Evolutionary conservation across 2,329 filamentous ascomycete genomes (phyloP), one percentile per base, ranked within the genome.

Genomic region (Myrmaecium sp.): DNA sequence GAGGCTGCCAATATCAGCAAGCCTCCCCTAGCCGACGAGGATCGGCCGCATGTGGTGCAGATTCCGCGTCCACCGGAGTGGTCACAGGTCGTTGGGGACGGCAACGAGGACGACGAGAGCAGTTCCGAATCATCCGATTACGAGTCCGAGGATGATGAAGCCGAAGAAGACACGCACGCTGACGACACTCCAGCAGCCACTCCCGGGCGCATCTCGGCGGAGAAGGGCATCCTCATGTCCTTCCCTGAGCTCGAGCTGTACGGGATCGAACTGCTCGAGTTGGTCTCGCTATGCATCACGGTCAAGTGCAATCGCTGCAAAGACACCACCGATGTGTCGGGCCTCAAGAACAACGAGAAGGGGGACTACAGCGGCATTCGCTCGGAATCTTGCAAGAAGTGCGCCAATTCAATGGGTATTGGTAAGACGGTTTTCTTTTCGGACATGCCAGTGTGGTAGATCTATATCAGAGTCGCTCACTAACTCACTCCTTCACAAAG

Each of bases 291-390:
- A 17, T 72, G 67, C 31, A 57, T 89, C 34, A 75, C 66, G 3
- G 60, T 82, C 34, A 84, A 83, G 46, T 91, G 81, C 46, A 69
- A 74, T 27, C 68, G 81, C 19, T 91, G 81, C 60, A 83, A 75
- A 46, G 75, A 77, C 4, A 47, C 61, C 8, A 70, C 72, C 40
- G 81, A 89, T 34, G 53, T 84, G 21, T 67, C 68, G 5, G 69
- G 69, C 14, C 56, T 86, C 6, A 69, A 66, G 30, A 63, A 71
- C 23, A 62, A 61, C 21, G 51, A 47, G 14, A 52, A 54, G 15
- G 52, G 51, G 17, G 54, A 52, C 17, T 35, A 36, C 10, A 38
- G 52, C 8, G 44, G 51, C 12, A 50, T 56, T 4, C 55, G 56
- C 21, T 44, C 54, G 7, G 57, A 64, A 36, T 54, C 51, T 3